Evolutionary conservation across 257 asterid species (phyloP).

Genomic region (Capsicum baccatum): DNA sequence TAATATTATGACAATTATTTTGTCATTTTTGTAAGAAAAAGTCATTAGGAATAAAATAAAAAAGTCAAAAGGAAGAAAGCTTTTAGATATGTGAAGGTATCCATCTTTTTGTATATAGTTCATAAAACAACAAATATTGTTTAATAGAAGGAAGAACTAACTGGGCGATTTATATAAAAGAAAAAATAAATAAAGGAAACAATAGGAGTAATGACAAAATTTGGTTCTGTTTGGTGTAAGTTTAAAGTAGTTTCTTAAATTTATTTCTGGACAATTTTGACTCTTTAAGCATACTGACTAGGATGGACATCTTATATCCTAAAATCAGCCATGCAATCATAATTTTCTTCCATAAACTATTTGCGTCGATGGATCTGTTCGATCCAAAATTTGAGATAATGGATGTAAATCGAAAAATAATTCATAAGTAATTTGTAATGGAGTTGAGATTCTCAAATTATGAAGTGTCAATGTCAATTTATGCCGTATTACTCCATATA

Average conservation of each 20-base stretch:
- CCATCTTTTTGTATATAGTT: neutral
- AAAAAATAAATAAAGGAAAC: neutral
- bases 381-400: too few relatives aligned
- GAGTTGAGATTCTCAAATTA: too few relatives aligned
- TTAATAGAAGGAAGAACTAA: neutral
- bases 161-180: neutral
- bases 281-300: too few relatives aligned
- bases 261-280: neutral
- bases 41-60: neutral
- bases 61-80: neutral
- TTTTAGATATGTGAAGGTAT: neutral
- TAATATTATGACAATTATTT: too few relatives aligned
- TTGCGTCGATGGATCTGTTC: too few relatives aligned
- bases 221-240: neutral
- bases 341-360: too few relatives aligned
- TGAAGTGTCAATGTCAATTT: too few relatives aligned
- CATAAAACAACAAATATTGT: neutral
- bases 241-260: neutral
- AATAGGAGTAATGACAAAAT: neutral
- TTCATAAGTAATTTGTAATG: too few relatives aligned
- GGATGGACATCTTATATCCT: too few relatives aligned
- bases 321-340: too few relatives aligned
- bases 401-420: too few relatives aligned
- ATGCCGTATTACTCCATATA: too few relatives aligned
- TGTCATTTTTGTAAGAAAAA: neutral